These are phyloP conservation scores for Xerophyta viscosa DNA, from an alignment of 106 monocot species.

Conservation along the genomic window DNA sequence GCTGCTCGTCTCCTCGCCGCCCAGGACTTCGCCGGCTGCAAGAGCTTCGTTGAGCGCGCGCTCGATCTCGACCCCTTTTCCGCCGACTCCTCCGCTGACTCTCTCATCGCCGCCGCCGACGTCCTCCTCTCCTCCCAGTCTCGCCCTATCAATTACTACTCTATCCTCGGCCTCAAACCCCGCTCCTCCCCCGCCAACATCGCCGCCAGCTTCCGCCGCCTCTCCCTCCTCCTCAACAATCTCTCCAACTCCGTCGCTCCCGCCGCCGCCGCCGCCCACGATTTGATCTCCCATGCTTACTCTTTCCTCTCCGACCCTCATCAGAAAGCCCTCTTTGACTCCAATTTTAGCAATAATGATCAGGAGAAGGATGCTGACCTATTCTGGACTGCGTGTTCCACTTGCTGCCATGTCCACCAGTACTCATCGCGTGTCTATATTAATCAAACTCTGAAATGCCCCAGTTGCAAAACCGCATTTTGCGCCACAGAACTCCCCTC, in stretches of 20 bases:
- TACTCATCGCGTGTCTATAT: conserved; percentile 40
- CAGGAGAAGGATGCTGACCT: background rate
- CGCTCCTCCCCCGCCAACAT: conserved; percentile 3
- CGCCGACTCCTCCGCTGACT: conserved; percentile 46
- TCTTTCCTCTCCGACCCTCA: conserved; percentile 21
- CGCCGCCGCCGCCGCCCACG: conserved; percentile 16
- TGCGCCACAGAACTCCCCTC: conserved; percentile 45
- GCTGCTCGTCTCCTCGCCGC: conserved; percentile 34
- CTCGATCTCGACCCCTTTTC: conserved; percentile 14
- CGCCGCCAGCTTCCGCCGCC: conserved; percentile 28
- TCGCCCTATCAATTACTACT: too few species aligned
- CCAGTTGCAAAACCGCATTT: conserved; percentile 40
- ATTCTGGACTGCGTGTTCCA: conserved; percentile 67
- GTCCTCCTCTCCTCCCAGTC: conserved; percentile 23
- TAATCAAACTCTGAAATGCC: conserved; percentile 36
- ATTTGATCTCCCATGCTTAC: conserved; percentile 27
- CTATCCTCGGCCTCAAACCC: conserved; percentile 43
- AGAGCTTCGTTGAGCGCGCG: conserved; percentile 30
- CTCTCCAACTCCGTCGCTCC: conserved; percentile 2
- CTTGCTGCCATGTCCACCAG: conserved; percentile 54
- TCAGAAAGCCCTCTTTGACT: background rate
- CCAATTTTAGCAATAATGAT: too few species aligned
- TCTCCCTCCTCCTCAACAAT: conserved; percentile 36
- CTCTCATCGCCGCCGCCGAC: too few species aligned
- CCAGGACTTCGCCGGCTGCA: conserved; percentile 45